Evolutionary conservation across 371 early-diverging fungal genomes (phyloP), one percentile per base, ranked within the genome.

Genomic region (Cokeromyces recurvatus): DNA sequence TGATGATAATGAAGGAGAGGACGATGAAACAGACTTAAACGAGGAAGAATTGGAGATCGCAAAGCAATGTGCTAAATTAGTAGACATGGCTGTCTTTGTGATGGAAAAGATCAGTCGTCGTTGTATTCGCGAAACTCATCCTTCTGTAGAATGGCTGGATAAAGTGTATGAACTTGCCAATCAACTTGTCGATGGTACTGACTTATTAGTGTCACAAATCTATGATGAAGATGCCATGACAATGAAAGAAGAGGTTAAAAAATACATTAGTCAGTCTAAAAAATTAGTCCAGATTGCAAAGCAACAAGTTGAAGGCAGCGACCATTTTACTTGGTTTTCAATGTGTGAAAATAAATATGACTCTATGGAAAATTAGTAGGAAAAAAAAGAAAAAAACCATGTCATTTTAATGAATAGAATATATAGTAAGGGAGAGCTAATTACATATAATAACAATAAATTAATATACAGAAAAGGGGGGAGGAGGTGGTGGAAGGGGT

Each of bases 271-370:
- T 11, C 40, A 38, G 11, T 55, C 59, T 3, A 50, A 27, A 12
- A 45, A 38, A 14, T 39, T 67, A 1, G 59, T 65, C 11, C 24
- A 40, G 4, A 38, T 65, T 3, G 72, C 66, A 4, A 63, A 71
- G 22, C 49, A 65, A 17, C 41, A 51, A 19, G 59, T 61, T 17
- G 37, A 51, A 19, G 68, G 55, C 3, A n/a, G n/a, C n/a, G 72
- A 71, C 6, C 68, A 71, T 40, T 48, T 51, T 15, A 62, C 48
- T 35, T 71, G 72, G 72, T 71, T 71, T 48, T 51, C 65, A 38
- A 68, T 67, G 51, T 60, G 59, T 35, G 44, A 46, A 46, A 58
- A 63, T 36, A 57, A 54, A 46, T 58, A 58, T 41, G 59, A 53
- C 15, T 39, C 59, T 27, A 53, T 58, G 59, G n/a, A n/a, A n/a